Evolutionary conservation across 2,329 filamentous ascomycete genomes (phyloP).

Genomic region (Pseudogymnoascus sp.): DNA sequence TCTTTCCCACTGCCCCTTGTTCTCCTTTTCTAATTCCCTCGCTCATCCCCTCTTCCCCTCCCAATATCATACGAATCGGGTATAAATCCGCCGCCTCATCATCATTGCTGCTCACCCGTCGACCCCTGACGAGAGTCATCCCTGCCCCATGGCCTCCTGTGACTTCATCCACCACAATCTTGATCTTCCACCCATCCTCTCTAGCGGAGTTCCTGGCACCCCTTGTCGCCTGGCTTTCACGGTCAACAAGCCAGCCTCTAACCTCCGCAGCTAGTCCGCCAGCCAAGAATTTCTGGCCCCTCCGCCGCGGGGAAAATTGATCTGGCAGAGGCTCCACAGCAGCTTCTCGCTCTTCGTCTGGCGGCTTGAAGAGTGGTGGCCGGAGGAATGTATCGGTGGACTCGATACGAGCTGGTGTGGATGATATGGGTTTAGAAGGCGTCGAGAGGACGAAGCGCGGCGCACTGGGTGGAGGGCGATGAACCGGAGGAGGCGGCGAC

Average conservation of each 20-base stretch:
- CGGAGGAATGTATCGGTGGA: constrained; percentile 22
- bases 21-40: constrained; percentile 22
- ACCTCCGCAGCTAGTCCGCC: constrained; percentile 41
- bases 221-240: constrained; percentile 18
- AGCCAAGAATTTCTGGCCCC: constrained; percentile 39
- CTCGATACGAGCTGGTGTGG: constrained; percentile 5
- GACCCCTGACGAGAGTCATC: constrained; percentile 26
- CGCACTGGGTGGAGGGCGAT: constrained; percentile 19
- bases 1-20: constrained; percentile 22
- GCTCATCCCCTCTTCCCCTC: constrained; percentile 23
- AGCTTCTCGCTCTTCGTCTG: constrained; percentile 16
- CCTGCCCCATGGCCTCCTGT: constrained; percentile 20
- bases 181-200: constrained; percentile 25
- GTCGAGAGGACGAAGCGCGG: constrained; percentile 26
- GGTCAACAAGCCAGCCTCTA: constrained; percentile 42
- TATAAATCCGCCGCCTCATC: constrained; percentile 10
- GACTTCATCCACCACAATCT: constrained; percentile 25
- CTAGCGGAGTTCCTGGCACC: constrained; percentile 17
- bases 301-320: constrained; percentile 44
- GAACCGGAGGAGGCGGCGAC: constrained; percentile 22
- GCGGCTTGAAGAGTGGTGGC: constrained; percentile 27
- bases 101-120: constrained; percentile 19
- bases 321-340: constrained; percentile 36
- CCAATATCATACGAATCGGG: constrained; percentile 24
- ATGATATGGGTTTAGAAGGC: constrained; percentile 18